These are phyloP conservation scores for Trebouxia sp. DNA, from an alignment of 139 green algal genomes.

Conservation along the genomic window DNA sequence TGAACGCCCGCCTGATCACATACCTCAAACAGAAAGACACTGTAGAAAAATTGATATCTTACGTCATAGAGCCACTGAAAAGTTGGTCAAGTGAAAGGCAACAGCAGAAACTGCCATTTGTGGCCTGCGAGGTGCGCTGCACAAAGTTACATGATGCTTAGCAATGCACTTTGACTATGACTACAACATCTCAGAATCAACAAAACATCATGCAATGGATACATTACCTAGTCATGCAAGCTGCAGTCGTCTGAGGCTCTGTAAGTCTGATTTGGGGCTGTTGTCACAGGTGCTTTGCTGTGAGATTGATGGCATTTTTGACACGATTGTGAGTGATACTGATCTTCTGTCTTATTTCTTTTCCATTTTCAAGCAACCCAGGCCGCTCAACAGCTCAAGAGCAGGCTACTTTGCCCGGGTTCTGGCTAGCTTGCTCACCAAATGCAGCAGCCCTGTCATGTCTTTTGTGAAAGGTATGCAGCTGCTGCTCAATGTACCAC, in stretches of 20 bases:
- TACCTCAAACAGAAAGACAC: conserved; percentile 75
- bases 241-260: background rate
- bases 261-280: too few species aligned
- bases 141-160: background rate
- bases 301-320: conserved; percentile 93
- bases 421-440: conserved; percentile 75
- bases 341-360: conserved; percentile 82
- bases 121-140: conserved; percentile 11
- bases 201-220: too few species aligned
- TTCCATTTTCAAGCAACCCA: conserved; percentile 63
- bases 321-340: conserved; percentile 80
- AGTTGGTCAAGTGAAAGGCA: conserved; percentile 4
- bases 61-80: background rate
- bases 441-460: conserved; percentile 65
- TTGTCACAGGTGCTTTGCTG: conserved; percentile 82
- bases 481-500: too few species aligned
- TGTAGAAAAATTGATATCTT: conserved; percentile 73
- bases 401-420: conserved; percentile 95
- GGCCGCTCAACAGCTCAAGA: conserved; percentile 73
- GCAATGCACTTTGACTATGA: too few species aligned
- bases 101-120: background rate
- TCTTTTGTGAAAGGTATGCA: conserved; percentile 62
- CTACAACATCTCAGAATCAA: background rate
- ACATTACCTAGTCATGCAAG: background rate
- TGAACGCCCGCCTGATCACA: conserved; percentile 82